Base-by-base conservation (phyloP, 208 protist species). In the Trypanosoma scelopori region DNA sequence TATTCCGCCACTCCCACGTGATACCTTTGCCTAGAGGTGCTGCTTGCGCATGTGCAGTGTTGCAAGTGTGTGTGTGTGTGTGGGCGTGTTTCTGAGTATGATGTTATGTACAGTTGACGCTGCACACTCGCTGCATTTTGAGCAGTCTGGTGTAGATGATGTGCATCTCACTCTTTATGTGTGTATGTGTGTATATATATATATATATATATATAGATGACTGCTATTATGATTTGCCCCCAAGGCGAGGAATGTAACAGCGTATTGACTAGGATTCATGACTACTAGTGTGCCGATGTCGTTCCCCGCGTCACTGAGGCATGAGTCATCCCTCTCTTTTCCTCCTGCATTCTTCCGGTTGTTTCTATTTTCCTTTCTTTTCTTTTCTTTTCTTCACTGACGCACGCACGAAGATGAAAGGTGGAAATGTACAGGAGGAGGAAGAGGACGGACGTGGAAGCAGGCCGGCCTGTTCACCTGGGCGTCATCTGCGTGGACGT, bases 1-100 rank as follows among this genome's bases (percentile, higher is more conserved):
- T 22, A 46, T 95, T 4, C 69, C 84, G 0, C 64, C 78, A 39
- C 71, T 95, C 16, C 67, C 79, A 15, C 78, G 76, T 12, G 81
- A 85, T 1, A 89, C 72, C 30, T 87, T 89, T 55, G 41, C 59
- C 7, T 64, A 59, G 22, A n/a, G 3, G 43, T 22, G 47, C 37
- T 51, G 15, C 18, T 41, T 43, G 7, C 49, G 11, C 30, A 39
- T 60, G 15, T 35, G 32, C 45, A 48, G 15, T 48, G 45, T 18
- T 23, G 4, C 12, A 5, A 12, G 3, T 18, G 20, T 15, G 20
- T 12, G 15, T 25, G 5, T 48, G 4, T 48, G 6, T 18, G 20
- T 18, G 15, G 6, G 5, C 3, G 15, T 48, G 20, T 48, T 25
- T 3, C 18, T 48, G 20, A 48, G 20, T 48, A 5, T 15, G 13